Percentiles rank a stretch among this genome's conserved stretches.
These are phyloP conservation scores for Diospyros lotus DNA, from an alignment of 148 eudicot genomes.

Conservation along the genomic window DNA sequence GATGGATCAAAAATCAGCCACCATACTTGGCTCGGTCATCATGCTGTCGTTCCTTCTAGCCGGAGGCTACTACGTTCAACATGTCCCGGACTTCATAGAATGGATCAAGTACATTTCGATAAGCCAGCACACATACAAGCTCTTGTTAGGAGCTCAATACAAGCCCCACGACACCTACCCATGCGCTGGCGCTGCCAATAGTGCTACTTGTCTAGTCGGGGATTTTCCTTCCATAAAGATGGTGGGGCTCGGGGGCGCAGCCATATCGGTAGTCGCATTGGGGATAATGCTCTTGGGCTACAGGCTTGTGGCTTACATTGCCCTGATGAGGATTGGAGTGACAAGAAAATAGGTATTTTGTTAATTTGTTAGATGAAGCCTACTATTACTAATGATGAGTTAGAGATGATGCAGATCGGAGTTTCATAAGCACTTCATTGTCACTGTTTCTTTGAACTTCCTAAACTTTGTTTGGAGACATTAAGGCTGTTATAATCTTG, in stretches of 20 bases:
- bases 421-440: too few relatives aligned
- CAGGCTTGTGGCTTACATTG: conserved; percentile 54
- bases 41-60: conserved; percentile 57
- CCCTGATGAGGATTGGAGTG: conserved; percentile 68
- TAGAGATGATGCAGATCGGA: too few relatives aligned
- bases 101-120: conserved; percentile 66
- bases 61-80: conserved; percentile 74
- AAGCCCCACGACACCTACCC: conserved; percentile 37
- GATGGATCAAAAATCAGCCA: conserved; percentile 63
- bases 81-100: conserved; percentile 55
- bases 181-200: conserved; percentile 25
- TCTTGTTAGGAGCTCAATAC: conserved; percentile 53
- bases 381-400: too few relatives aligned
- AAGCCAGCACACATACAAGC: conserved; percentile 40
- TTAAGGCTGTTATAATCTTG: too few relatives aligned
- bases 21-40: conserved; percentile 53
- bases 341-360: conserved; percentile 13
- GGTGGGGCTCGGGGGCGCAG: conserved; percentile 39
- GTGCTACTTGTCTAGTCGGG: conserved; percentile 32
- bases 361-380: too few relatives aligned
- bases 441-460: too few relatives aligned
- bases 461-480: too few relatives aligned
- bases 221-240: conserved; percentile 46
- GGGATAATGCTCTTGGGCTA: conserved; percentile 46
- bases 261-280: conserved; percentile 33